Evolutionary conservation across 2,329 filamentous ascomycete genomes (phyloP), one percentile per base, ranked within the genome.

Genomic region (Phaeomoniella chlamydospora): DNA sequence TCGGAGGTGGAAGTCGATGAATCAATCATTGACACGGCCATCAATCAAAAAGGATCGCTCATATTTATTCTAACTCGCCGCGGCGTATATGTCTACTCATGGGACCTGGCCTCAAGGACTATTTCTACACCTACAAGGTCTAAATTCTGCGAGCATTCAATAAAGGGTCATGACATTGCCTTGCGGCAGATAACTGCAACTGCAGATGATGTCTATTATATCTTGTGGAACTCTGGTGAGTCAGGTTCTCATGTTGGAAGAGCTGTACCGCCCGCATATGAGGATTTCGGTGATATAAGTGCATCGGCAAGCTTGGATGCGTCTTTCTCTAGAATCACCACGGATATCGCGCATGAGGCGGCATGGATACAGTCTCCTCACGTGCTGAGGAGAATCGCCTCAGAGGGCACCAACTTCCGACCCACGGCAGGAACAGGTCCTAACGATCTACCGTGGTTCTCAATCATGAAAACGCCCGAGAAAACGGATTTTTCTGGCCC

Each of bases 31-130:
- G 86, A 94, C 57, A 74, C 90, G 35, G 74, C 79, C 0, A 76
- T 94, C 45, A 80, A 74, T 34, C 65, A 64, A 11, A 67, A 69
- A 33, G 77, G 79, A 34, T 68, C 67, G 1, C 64, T 66, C 5
- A 68, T 96, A 50, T 84, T 77, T 3, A 70, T 92, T 5, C 62
- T 94, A 14, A 81, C 86, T 46, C 65, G 70, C 17, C 52, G 60
- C 12, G 73, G 72, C 2, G 61, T 94, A 15, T 71, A 78, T 18
- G 42, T 92, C 0, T 92, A 80, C 49, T 58, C 72, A 10, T 84
- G 84, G 67, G 70, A 77, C 17, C 62, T 75, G 22, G n/a, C 22
- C 6, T 6, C 22, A n/a, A 6, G 22, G n/a, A 6, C 22, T n/a
- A n/a, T 26, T 9, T n/a, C n/a, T n/a, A 6, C 22, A 9, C 22